phyloP scores from a whole-genome alignment of 2,329 filamentous ascomycete species.

The Alternaria novae-zelandiae region DNA sequence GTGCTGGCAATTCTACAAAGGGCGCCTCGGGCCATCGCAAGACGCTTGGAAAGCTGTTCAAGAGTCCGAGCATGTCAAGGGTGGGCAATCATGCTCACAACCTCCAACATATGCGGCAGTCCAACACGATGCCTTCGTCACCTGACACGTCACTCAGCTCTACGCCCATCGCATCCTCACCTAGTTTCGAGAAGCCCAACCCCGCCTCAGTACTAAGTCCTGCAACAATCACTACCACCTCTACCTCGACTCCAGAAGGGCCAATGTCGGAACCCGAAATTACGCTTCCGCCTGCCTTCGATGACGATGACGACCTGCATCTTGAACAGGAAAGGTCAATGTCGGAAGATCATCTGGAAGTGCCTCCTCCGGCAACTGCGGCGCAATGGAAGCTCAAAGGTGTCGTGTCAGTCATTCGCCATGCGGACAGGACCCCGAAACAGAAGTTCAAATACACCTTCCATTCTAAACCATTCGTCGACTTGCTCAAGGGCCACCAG shows the following conservation, averaged over 20 bases:
- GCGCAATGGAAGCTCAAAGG: conserved; percentile 98
- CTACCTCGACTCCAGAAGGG: conserved; percentile 19
- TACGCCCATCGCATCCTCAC: conserved; percentile 53
- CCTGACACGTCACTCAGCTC: conserved; percentile 53
- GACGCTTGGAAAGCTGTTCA: conserved; percentile 65
- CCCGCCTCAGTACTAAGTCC: conserved; percentile 25
- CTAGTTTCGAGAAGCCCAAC: conserved; percentile 50
- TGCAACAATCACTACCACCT: conserved; percentile 12
- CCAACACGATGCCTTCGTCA: conserved; percentile 49
- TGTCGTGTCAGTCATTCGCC: conserved; percentile 93
- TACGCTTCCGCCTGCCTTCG: conserved; percentile 30
- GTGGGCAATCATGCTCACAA: conserved; percentile 55
- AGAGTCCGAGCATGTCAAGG: conserved; percentile 69
- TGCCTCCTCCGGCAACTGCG: conserved; percentile 68
- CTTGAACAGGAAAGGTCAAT: conserved; percentile 33
- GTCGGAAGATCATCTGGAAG: conserved; percentile 42
- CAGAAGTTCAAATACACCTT: conserved; percentile 99
- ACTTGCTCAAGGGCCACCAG: conserved; percentile 91
- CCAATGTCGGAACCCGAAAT: conserved; percentile 44
- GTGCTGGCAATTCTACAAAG: conserved; percentile 36
- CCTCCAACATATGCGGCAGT: conserved; percentile 44
- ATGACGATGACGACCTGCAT: conserved; percentile 30
- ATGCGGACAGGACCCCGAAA: conserved; percentile 96
- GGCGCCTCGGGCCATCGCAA: conserved; percentile 48
- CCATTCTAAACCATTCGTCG: conserved; percentile 94